Percentiles rank a stretch among this genome's conserved stretches.
phyloP scores from a whole-genome alignment of 1,284 basidiomycete genomes.

The Moesziomyces parantarcticus region DNA sequence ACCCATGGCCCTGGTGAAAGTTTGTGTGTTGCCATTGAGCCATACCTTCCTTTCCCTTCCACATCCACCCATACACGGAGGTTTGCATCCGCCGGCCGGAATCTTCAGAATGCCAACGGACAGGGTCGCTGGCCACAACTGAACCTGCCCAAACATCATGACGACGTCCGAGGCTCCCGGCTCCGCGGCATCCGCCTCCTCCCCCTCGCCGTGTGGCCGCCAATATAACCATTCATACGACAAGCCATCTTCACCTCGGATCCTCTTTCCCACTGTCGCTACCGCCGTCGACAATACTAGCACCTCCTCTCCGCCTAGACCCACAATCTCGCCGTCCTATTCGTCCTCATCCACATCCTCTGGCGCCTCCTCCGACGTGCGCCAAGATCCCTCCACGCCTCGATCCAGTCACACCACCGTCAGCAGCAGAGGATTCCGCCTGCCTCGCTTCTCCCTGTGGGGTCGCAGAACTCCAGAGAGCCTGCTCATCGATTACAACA shows the following conservation, averaged over 20 bases:
- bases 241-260: background rate
- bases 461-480: conserved; percentile 21
- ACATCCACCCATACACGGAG: too few species aligned
- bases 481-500: conserved; percentile 5
- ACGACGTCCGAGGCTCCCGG: background rate
- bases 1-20: too few species aligned
- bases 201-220: conserved; percentile 1
- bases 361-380: conserved; percentile 5
- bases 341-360: conserved; percentile 24
- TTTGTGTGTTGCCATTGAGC: too few species aligned
- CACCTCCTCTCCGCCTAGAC: conserved; percentile 1
- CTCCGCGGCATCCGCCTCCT: background rate
- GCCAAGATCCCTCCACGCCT: conserved; percentile 10
- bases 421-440: conserved; percentile 11
- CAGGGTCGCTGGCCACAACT: too few species aligned
- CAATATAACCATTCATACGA: conserved; percentile 19
- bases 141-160: conserved; percentile 8
- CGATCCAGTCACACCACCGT: background rate
- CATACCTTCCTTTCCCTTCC: too few species aligned
- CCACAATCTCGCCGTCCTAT: conserved; percentile 15
- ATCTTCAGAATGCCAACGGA: too few species aligned
- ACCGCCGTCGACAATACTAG: too few species aligned
- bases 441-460: conserved; percentile 37
- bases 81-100: too few species aligned
- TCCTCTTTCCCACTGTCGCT: conserved; percentile 11